A percentile compares a stretch with the other conserved stretches of the same genome.
Conservation (phyloP, 2,329 filamentous ascomycete species). For the Penicillium sp. region DNA sequence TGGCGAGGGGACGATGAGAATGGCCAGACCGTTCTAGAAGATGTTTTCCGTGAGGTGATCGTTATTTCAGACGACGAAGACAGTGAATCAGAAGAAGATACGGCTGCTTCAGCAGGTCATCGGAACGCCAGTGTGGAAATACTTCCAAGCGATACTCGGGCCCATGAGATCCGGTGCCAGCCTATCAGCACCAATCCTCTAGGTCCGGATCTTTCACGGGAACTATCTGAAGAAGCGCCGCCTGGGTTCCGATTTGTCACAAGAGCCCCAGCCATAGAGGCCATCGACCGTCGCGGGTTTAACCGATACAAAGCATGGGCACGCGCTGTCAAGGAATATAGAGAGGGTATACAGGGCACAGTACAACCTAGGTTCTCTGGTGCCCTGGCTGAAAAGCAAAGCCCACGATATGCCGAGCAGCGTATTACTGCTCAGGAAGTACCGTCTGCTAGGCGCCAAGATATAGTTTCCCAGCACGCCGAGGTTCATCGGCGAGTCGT, state of each 20-base stretch:
- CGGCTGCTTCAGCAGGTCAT: slow-evolving; percentile 22
- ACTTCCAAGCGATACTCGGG: slow-evolving; percentile 39
- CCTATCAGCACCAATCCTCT: slow-evolving; percentile 25
- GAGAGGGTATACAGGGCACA: slow-evolving; percentile 26
- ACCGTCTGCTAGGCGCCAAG: slow-evolving; percentile 12
- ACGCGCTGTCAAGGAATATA: slow-evolving; percentile 43
- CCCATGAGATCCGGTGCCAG: slow-evolving; percentile 35
- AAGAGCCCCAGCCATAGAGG: slow-evolving; percentile 30
- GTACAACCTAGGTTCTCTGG: slow-evolving; percentile 13
- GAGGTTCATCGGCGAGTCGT: slow-evolving; percentile 16
- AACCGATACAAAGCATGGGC: slow-evolving; percentile 50
- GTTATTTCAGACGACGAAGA: slow-evolving; percentile 63
- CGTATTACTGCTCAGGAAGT: slow-evolving; percentile 19
- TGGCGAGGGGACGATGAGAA: slow-evolving; percentile 62
- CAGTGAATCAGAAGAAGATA: slow-evolving; percentile 42
- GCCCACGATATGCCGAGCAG: slow-evolving; percentile 18
- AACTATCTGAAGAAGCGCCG: slow-evolving; percentile 36
- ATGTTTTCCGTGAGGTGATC: slow-evolving; percentile 63
- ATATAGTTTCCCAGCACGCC: slow-evolving; percentile 6
- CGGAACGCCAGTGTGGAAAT: slow-evolving; percentile 45
- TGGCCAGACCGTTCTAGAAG: slow-evolving; percentile 55
- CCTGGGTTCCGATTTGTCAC: slow-evolving; percentile 39
- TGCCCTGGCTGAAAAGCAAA: slow-evolving; percentile 14
- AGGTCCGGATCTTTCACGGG: slow-evolving; percentile 21
- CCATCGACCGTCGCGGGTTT: slow-evolving; percentile 44